phyloP scores from a whole-genome alignment of 2,329 filamentous ascomycete genomes.

The Calonectria hawksworthii region DNA sequence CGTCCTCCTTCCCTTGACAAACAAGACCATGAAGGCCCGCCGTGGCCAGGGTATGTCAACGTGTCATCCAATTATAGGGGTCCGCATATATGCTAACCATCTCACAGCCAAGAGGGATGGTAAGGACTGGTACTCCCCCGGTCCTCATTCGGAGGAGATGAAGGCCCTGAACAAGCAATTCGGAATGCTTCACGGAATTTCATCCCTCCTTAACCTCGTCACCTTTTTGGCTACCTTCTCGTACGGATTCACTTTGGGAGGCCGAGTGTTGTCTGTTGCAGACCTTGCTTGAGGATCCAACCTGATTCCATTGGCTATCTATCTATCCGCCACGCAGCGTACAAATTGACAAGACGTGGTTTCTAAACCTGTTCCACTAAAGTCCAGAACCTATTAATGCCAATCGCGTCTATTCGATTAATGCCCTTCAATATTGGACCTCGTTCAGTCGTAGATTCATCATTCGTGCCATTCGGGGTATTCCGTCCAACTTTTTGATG shows the following conservation, averaged over 20 bases:
- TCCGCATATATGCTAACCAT: slow-evolving; percentile 29
- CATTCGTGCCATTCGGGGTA: slow-evolving; percentile 42
- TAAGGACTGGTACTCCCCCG: slow-evolving; percentile 85
- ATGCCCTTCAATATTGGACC: slow-evolving; percentile 21
- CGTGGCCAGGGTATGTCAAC: slow-evolving; percentile 79
- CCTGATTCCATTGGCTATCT: slow-evolving; percentile 18
- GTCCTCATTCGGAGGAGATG: slow-evolving; percentile 90
- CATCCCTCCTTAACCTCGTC: slow-evolving; percentile 82
- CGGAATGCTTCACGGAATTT: slow-evolving; percentile 83
- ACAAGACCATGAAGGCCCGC: slow-evolving; percentile 79
- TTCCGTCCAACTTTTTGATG: slow-evolving; percentile 35
- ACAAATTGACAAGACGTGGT: slow-evolving; percentile 31
- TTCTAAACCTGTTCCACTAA: not conserved
- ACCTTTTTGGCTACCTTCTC: slow-evolving; percentile 78
- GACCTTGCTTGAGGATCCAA: slow-evolving; percentile 41
- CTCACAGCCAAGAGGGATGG: slow-evolving; percentile 83
- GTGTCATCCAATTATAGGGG: not conserved
- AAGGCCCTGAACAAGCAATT: slow-evolving; percentile 83
- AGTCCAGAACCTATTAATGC: not conserved
- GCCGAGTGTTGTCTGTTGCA: slow-evolving; percentile 65
- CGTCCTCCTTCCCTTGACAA: slow-evolving; percentile 82
- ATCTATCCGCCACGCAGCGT: slow-evolving; percentile 25
- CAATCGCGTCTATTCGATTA: slow-evolving; percentile 6
- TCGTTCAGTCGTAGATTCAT: slow-evolving; percentile 40
- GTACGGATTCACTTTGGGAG: slow-evolving; percentile 83